These are phyloP conservation scores for Medicago truncatula DNA, from an alignment of 306 rosid genomes.

Conservation along the genomic window DNA sequence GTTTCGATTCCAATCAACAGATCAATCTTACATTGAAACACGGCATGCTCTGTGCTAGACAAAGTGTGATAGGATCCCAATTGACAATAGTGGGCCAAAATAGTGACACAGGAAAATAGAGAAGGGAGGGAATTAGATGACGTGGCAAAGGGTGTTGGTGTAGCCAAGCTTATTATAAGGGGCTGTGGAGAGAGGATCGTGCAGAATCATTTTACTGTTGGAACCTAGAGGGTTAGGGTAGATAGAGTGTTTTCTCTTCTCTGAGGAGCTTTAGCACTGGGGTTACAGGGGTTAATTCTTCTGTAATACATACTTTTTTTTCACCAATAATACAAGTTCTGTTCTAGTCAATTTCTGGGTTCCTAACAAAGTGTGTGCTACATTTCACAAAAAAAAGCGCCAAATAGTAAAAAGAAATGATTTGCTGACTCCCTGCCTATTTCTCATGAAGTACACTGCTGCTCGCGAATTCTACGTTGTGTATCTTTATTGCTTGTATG, in stretches of 20 bases:
- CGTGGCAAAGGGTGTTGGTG: background rate
- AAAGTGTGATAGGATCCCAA: slow-evolving; percentile 1
- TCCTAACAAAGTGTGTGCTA: slow-evolving; percentile 7
- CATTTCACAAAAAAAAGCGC: slow-evolving; percentile 18
- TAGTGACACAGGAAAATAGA: background rate
- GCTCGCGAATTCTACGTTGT: slow-evolving; percentile 18
- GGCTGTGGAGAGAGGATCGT: background rate
- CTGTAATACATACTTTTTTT: no score
- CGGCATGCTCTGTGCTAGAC: slow-evolving; percentile 7
- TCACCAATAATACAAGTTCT: no score
- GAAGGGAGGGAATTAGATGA: background rate
- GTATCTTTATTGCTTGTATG: slow-evolving; percentile 22
- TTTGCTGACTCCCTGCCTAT: slow-evolving; percentile 21
- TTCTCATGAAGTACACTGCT: slow-evolving; percentile 20
- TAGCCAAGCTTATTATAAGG: background rate
- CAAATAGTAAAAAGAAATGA: slow-evolving; percentile 19
- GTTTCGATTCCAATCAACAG: slow-evolving; percentile 26
- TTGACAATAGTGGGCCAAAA: background rate
- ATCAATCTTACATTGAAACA: slow-evolving; percentile 25
- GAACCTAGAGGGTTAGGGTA: no score
- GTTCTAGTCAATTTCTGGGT: no score
- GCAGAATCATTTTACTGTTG: no score
- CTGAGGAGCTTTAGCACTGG: background rate
- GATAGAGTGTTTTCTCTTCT: background rate
- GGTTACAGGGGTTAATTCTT: no score